phyloP scores from a whole-genome alignment of 2,329 filamentous ascomycete genomes.

The Sporothrix curviconia region DNA sequence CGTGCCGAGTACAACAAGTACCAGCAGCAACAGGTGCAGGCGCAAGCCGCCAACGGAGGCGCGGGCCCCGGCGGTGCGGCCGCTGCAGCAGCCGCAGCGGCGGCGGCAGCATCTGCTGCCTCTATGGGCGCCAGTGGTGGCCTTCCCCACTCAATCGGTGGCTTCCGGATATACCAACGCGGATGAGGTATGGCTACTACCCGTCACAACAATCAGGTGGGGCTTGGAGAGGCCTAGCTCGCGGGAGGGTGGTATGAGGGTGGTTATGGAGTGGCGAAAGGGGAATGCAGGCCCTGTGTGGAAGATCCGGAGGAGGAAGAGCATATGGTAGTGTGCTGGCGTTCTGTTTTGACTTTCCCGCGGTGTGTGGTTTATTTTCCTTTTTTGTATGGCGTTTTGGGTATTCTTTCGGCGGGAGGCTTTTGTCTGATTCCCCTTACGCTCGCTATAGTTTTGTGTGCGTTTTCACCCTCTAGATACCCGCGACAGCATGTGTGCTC shows the following conservation, averaged over 20 bases:
- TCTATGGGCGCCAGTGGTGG: neutral
- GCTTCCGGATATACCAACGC: neutral
- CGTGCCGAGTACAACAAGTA: slow-evolving; percentile 51
- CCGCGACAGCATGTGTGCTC: too few relatives aligned
- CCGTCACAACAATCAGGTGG: neutral
- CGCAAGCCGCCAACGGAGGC: slow-evolving; percentile 14
- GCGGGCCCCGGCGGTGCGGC: slow-evolving; percentile 1
- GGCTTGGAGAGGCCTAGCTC: neutral
- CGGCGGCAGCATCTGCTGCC: neutral
- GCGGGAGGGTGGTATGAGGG: neutral
- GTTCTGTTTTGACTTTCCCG: too few relatives aligned
- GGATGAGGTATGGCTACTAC: too few relatives aligned
- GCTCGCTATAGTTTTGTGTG: neutral
- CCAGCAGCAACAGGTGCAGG: slow-evolving; percentile 40
- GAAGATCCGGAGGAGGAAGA: neutral
- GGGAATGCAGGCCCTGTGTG: too few relatives aligned
- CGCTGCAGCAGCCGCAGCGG: neutral
- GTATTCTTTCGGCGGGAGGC: neutral
- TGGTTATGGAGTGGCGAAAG: neutral
- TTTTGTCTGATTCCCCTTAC: slow-evolving; percentile 9
- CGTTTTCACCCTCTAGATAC: too few relatives aligned
- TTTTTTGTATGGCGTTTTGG: neutral
- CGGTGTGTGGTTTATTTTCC: neutral
- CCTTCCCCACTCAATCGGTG: neutral
- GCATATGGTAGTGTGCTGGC: neutral